Evolutionary conservation across 805 yeast species (phyloP).

Genomic region (Saturnispora mendoncae): DNA sequence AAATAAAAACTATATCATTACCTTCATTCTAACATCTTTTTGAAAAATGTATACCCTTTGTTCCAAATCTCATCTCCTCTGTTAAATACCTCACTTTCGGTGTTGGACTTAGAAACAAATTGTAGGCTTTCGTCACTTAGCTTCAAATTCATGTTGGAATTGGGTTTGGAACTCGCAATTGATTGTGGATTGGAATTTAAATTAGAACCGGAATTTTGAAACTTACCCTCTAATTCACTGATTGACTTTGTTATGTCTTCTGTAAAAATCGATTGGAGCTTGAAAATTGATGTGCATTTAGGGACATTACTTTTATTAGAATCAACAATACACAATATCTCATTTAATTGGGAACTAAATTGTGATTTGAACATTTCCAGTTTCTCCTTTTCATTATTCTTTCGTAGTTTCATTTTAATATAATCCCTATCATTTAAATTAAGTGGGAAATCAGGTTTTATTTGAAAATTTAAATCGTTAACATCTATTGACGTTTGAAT

Average conservation of each 20-base stretch:
- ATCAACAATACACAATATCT: conserved; percentile 2
- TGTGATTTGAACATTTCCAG: conserved; percentile 1
- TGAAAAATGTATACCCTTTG: conserved; percentile 6
- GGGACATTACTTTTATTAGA: conserved; percentile 2
- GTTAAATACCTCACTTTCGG: background rate
- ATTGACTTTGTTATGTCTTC: background rate
- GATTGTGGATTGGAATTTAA: too few relatives aligned
- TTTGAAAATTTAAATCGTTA: conserved; percentile 3
- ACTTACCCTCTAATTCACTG: conserved; percentile 11
- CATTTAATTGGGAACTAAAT: background rate
- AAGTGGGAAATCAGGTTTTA: background rate
- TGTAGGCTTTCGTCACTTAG: conserved; percentile 2
- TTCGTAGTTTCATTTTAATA: background rate
- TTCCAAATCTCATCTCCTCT: conserved; percentile 7
- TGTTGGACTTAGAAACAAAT: background rate
- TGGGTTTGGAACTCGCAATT: background rate
- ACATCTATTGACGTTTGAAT: background rate
- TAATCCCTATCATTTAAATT: conserved; percentile 1
- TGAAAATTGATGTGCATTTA: background rate
- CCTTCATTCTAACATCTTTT: conserved; percentile 5
- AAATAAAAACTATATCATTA: background rate
- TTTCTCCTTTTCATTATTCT: background rate
- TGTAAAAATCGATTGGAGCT: background rate
- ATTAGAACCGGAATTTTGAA: background rate
- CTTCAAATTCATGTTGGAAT: background rate